Base-by-base conservation (phyloP, 805 yeast genomes). In the Ogataea zsoltii region DNA sequence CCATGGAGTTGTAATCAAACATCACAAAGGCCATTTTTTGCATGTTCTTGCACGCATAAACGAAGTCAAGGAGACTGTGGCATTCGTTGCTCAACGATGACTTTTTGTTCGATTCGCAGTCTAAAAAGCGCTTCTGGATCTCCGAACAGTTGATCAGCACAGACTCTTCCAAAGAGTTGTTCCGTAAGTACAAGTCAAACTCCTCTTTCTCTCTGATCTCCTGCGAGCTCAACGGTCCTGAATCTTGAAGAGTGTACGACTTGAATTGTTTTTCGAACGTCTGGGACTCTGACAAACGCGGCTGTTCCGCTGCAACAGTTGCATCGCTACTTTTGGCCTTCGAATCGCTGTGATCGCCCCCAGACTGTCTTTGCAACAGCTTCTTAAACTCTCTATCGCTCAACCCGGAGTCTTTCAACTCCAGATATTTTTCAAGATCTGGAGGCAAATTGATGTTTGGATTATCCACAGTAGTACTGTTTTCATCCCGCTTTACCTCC, bases 91-190 rank as follows among this genome's bases (percentile, higher is more conserved):
- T 46, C 38, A 56, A 46, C 32, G 58, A 41, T 2, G 50, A 40
- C 17, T 52, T 48, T 26, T 56, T 56, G 14, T 42, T 37, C 19
- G 45, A 47, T 13, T 61, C 47, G 50, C 71, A 67, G 14, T 59
- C 50, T 19, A 61, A 47, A 39, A 60, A 64, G 28, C 36, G 33
- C n/a, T 49, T 38, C 36, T 63, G 68, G 4, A 65, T 49, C 42
- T 67, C 72, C 12, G 68, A 53, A 43, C 72, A 68, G 45, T 68
- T 68, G 11, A 58, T 56, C 4, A 57, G 44, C 1, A 65, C 60
- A 2, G 65, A 58, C 45, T 63, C 67, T 14, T 53, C 50, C 10
- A 54, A 38, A 2, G 60, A 54, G 39, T 63, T 55, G 21, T 55
- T 54, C 21, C 69, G 55, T 33, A 54, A 52, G 46, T 67, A 68